These are phyloP conservation scores for Entomortierella chlamydospora DNA, from an alignment of 192 early-diverging fungal species.

Conservation along the genomic window DNA sequence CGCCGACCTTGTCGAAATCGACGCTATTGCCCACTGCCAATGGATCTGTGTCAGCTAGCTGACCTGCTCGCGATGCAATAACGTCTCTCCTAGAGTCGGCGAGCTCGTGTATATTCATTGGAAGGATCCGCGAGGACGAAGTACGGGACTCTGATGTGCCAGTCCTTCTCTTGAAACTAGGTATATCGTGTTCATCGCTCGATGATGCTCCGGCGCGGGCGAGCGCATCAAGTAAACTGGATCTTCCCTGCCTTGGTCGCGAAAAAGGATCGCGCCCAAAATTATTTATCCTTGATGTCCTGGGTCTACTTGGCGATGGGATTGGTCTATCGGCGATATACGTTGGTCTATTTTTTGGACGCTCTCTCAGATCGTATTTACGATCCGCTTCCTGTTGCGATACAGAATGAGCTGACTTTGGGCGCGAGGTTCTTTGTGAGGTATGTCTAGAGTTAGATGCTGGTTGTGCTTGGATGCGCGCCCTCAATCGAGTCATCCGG, in stretches of 20 bases:
- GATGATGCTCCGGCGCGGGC: conserved; percentile 38
- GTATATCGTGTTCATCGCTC: conserved; percentile 28
- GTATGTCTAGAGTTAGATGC: conserved; percentile 15
- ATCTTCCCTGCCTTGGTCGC: conserved; percentile 17
- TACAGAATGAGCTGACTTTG: conserved; percentile 1
- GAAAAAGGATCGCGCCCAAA: conserved; percentile 34
- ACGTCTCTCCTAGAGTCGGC: conserved; percentile 45
- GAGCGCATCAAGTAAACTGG: conserved; percentile 29
- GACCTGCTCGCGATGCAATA: conserved; percentile 29
- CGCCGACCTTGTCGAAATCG: conserved; percentile 61
- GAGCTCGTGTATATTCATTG: conserved; percentile 52
- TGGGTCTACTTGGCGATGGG: conserved; percentile 31
- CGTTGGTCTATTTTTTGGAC: conserved; percentile 46
- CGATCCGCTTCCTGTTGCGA: conserved; percentile 37
- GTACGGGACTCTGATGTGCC: conserved; percentile 20
- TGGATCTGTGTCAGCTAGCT: conserved; percentile 39
- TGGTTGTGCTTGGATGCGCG: conserved; percentile 23
- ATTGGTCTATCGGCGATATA: conserved; percentile 43
- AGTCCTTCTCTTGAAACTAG: conserved; percentile 26
- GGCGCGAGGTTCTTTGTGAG: conserved; percentile 10
- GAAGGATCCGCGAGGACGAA: conserved; percentile 40
- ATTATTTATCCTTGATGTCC: conserved; percentile 18
- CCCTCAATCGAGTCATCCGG: conserved; percentile 38
- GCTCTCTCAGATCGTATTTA: conserved; percentile 43
- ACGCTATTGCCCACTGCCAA: conserved; percentile 44